Conservation (phyloP, 2,329 filamentous ascomycete species). For the Dendrostoma leiphaemia region DNA sequence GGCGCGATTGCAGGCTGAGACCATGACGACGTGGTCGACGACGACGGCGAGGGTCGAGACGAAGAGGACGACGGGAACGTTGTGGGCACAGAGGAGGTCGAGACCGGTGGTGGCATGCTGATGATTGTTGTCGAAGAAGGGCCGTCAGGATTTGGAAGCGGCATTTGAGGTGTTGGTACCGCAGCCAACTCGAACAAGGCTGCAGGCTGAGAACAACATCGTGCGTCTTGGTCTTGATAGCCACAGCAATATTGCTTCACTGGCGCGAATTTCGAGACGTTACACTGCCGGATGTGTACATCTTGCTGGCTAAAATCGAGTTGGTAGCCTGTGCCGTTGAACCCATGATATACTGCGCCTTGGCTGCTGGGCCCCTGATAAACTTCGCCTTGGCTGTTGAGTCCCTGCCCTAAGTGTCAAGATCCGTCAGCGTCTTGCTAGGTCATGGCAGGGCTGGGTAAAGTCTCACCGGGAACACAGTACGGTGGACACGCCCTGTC, state of each 20-base stretch:
- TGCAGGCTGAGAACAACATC: constrained; percentile 1
- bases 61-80: neutral
- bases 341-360: too few relatives aligned
- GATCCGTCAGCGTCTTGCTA: neutral
- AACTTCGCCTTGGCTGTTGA: neutral
- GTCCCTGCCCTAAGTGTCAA: neutral
- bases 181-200: neutral
- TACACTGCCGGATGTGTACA: constrained; percentile 7
- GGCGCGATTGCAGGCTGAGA: neutral
- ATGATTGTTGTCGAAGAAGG: neutral
- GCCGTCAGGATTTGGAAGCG: neutral
- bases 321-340: neutral
- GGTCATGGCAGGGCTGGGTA: neutral
- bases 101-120: too few relatives aligned
- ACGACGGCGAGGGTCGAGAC: neutral
- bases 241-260: constrained; percentile 4
- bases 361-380: too few relatives aligned
- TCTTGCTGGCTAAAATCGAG: neutral
- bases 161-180: neutral
- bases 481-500: constrained; percentile 3
- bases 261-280: neutral
- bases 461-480: constrained; percentile 1
- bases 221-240: neutral
- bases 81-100: too few relatives aligned
- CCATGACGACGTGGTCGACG: neutral